A percentile compares a stretch with the other conserved stretches of the same genome.
Conservation (phyloP, 2,329 filamentous ascomycete species). For the Aspergillus aculeatus region DNA sequence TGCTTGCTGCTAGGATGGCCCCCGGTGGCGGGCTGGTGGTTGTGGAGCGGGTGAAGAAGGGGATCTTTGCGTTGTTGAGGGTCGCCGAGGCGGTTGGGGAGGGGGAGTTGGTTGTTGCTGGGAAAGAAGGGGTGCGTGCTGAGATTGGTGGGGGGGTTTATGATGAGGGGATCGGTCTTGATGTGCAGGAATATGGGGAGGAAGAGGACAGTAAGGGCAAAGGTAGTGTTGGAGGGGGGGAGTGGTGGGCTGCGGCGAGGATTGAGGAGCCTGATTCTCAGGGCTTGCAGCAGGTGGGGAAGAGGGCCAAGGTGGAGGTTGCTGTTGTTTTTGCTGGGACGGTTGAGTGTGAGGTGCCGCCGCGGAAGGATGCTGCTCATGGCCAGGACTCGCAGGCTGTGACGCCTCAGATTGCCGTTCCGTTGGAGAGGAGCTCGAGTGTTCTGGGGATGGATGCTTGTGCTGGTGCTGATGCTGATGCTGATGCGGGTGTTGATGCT, state of each 20-base stretch:
- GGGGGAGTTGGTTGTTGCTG: slow-evolving; percentile 39
- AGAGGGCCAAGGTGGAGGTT: slow-evolving; percentile 28
- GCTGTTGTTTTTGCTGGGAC: slow-evolving; percentile 27
- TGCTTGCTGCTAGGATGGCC: slow-evolving; percentile 34
- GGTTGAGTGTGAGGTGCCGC: neutral
- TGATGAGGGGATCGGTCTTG: neutral
- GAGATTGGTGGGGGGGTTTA: neutral
- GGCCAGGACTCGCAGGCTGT: neutral
- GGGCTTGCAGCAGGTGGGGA: slow-evolving; percentile 17
- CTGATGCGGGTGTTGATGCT: neutral
- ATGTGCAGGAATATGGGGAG: neutral
- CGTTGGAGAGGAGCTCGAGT: neutral
- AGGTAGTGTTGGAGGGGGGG: slow-evolving; percentile 5
- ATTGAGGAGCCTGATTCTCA: slow-evolving; percentile 31
- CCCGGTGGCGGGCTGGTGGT: slow-evolving; percentile 35
- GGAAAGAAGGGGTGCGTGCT: neutral
- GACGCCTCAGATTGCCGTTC: neutral
- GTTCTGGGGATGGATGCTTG: neutral
- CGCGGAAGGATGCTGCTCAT: neutral
- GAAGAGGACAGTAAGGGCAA: neutral
- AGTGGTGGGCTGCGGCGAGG: slow-evolving; percentile 39
- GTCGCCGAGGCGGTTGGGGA: slow-evolving; percentile 37
- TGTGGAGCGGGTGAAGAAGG: slow-evolving; percentile 40
- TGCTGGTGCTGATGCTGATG: neutral
- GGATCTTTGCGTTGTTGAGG: slow-evolving; percentile 41